Base-by-base conservation (phyloP, 1,139 yeast species). In the Tardiomyces blankii region DNA sequence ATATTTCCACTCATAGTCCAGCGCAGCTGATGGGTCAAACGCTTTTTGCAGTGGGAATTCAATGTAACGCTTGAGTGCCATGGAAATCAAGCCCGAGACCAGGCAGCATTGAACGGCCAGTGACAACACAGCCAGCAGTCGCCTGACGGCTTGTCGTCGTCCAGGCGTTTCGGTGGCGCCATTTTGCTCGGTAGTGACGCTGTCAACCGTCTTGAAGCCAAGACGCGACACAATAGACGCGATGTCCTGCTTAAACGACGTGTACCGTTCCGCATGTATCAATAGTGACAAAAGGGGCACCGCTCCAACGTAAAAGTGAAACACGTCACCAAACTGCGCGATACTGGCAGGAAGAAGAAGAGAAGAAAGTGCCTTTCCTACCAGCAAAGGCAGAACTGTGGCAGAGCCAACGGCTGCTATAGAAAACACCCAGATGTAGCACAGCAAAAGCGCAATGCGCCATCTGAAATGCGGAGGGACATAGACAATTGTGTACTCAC, bases 391-490 rank as follows among this genome's bases (percentile, higher is more conserved):
- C 3, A 30, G 35, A 5, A 14, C 35, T 5, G 11, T 30, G 16
- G 35, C 35, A 30, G 16, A 13, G 5, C n/a, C n/a, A 3, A 30
- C 35, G 3, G 35, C 35, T 3, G 9, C 3, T 5, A 30, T 30
- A 4, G 16, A 12, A 9, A 35, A 40, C 1, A 75, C 57, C 94
- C 96, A 88, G 28, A 88, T 68, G 61, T 75, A 65, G 1, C 69
- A 60, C 41, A 88, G 68, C 43, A 91, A 65, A 0, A 63, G 65
- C 39, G 74, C 68, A 42, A 88, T 72, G 45, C 96, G 72, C 13
- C 61, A 42, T 45, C 78, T 73, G 62, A 91, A 86, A 48, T 73
- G 56, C 1, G 95, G 95, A 2, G 98, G 98, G 45, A 88, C 72
- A 64, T 89, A 91, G 1, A 89, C 96, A 30, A 89, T 75, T 1